These are phyloP conservation scores for Moricandia arvensis DNA, from an alignment of 345 rosid species.

Conservation along the genomic window DNA sequence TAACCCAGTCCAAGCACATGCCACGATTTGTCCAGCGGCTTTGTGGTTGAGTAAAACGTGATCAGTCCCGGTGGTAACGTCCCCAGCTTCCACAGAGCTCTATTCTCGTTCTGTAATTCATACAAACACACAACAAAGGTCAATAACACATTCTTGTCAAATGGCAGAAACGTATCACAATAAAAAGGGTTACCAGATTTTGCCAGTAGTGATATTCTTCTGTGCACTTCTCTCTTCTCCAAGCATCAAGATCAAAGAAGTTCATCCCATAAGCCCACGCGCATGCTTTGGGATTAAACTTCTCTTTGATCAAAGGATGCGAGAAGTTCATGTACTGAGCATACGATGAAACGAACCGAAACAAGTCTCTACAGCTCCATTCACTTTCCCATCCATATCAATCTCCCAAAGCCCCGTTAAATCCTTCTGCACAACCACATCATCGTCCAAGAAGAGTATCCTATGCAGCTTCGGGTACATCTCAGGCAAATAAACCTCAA, in stretches of 20 bases:
- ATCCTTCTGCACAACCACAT: slow-evolving; percentile 13
- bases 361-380: slow-evolving; percentile 97
- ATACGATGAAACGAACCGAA: slow-evolving; percentile 96
- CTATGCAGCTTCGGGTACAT: neutral
- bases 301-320: slow-evolving; percentile 86
- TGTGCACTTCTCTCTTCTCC: slow-evolving; percentile 98
- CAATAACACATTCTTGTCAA: neutral
- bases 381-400: slow-evolving; percentile 97
- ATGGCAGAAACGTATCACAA: neutral
- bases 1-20: slow-evolving; percentile 95
- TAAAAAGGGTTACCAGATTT: slow-evolving; percentile 58
- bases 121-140: neutral
- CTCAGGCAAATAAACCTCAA: neutral
- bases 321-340: slow-evolving; percentile 98
- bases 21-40: slow-evolving; percentile 94
- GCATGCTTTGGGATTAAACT: slow-evolving; percentile 94
- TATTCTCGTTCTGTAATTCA: slow-evolving; percentile 81
- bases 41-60: slow-evolving; percentile 89
- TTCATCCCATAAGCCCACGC: slow-evolving; percentile 99
- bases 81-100: slow-evolving; percentile 90
- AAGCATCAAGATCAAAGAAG: slow-evolving; percentile 97
- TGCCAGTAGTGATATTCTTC: slow-evolving; percentile 99
- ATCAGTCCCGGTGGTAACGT: slow-evolving; percentile 92
- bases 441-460: neutral
- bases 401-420: slow-evolving; percentile 91